phyloP scores from a whole-genome alignment of 2,329 filamentous ascomycete species.

The Penicillium sp. region DNA sequence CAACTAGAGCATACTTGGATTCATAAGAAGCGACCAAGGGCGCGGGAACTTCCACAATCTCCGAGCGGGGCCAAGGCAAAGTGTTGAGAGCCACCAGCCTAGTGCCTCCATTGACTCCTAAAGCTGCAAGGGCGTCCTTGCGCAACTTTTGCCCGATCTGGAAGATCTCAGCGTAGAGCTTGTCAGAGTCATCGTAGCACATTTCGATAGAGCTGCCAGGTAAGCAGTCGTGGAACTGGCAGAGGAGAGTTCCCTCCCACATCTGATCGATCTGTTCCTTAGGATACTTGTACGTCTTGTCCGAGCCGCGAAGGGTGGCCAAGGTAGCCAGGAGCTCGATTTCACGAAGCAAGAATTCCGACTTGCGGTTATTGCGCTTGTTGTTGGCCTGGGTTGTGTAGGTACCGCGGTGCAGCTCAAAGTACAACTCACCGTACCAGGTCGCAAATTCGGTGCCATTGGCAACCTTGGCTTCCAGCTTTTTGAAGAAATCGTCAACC shows the following conservation, averaged over 20 bases:
- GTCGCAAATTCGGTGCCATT: slow-evolving; percentile 74
- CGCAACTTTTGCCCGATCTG: slow-evolving; percentile 72
- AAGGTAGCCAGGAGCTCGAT: slow-evolving; percentile 86
- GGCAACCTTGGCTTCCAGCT: slow-evolving; percentile 74
- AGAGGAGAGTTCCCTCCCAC: slow-evolving; percentile 90
- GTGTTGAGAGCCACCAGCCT: slow-evolving; percentile 74
- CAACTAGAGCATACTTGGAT: slow-evolving; percentile 47
- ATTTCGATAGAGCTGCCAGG: slow-evolving; percentile 95
- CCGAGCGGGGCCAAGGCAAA: slow-evolving; percentile 78
- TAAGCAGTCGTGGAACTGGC: slow-evolving; percentile 96
- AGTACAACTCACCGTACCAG: slow-evolving; percentile 98
- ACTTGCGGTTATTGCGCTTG: slow-evolving; percentile 87
- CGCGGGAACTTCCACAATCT: slow-evolving; percentile 67
- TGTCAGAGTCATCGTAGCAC: slow-evolving; percentile 95
- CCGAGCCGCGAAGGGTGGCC: slow-evolving; percentile 69
- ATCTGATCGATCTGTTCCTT: slow-evolving; percentile 92
- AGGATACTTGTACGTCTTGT: slow-evolving; percentile 76
- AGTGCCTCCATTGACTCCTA: slow-evolving; percentile 61
- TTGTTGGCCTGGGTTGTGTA: slow-evolving; percentile 98
- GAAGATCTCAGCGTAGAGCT: slow-evolving; percentile 84
- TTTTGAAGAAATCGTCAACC: slow-evolving; percentile 92
- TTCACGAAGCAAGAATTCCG: slow-evolving; percentile 82
- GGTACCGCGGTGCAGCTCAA: slow-evolving; percentile 93
- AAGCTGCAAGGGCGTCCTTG: slow-evolving; percentile 66
- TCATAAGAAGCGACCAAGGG: slow-evolving; percentile 25